Percentiles rank a stretch among this genome's conserved stretches.
phyloP scores from a whole-genome alignment of 768 basidiomycete species.

The Porphyrellus cyaneotinctus region DNA sequence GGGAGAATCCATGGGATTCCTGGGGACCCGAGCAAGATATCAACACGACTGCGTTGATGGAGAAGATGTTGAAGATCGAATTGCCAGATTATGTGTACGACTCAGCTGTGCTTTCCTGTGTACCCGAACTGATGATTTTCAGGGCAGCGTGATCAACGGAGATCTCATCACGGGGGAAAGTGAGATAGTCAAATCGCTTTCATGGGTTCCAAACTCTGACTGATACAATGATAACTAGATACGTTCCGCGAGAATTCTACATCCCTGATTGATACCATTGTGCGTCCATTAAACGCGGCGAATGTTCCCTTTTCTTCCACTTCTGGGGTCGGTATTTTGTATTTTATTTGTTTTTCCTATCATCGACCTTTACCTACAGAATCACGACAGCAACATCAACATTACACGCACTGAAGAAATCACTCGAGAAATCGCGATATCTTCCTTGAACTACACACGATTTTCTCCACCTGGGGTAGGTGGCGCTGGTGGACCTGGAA shows the following conservation, averaged over 20 bases:
- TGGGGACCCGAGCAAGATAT: constrained; percentile 68
- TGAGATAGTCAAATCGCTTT: constrained; percentile 16
- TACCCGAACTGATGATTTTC: background rate
- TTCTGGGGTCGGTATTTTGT: constrained; percentile 51
- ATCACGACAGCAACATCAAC: constrained; percentile 70
- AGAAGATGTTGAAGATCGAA: constrained; percentile 51
- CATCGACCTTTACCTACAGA: constrained; percentile 36
- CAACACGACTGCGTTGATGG: constrained; percentile 59
- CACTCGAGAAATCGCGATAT: constrained; percentile 51
- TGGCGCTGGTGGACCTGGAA: constrained; percentile 59
- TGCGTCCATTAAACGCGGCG: constrained; percentile 53
- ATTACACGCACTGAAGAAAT: constrained; percentile 70
- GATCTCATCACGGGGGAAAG: constrained; percentile 74
- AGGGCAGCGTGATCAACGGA: constrained; percentile 61
- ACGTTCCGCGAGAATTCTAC: constrained; percentile 68
- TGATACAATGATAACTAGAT: constrained; percentile 34
- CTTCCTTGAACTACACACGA: constrained; percentile 60
- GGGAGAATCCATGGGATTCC: constrained; percentile 67
- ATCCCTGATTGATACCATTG: constrained; percentile 57
- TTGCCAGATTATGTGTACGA: constrained; percentile 67
- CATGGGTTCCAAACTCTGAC: background rate
- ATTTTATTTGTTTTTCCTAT: background rate
- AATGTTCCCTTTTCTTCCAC: constrained; percentile 63
- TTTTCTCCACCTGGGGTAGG: constrained; percentile 57
- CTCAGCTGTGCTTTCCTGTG: background rate